Evolutionary conservation across 73 alveolate species (phyloP).

Genomic region (Tetrahymena elliotti): DNA sequence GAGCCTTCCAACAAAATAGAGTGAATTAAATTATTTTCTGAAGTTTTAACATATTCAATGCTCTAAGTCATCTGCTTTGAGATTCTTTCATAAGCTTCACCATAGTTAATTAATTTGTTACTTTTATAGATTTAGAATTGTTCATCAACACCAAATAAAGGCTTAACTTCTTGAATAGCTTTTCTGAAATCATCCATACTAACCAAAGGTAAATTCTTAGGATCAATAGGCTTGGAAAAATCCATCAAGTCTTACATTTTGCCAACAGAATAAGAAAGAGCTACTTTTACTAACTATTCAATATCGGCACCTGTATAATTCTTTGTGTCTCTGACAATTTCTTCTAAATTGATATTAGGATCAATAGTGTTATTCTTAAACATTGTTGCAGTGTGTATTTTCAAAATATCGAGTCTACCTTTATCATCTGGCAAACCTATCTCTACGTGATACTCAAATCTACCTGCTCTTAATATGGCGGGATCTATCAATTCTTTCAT

Average conservation of each 20-base stretch:
- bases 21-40: constrained; percentile 75
- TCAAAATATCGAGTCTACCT: constrained; percentile 94
- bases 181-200: constrained; percentile 76
- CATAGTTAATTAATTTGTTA: constrained; percentile 79
- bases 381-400: constrained; percentile 96
- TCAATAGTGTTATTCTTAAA: constrained; percentile 82
- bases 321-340: constrained; percentile 75
- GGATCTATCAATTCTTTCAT: constrained; percentile 99
- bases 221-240: not conserved
- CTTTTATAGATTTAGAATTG: constrained; percentile 73
- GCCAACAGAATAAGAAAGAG: constrained; percentile 77
- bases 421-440: constrained; percentile 97
- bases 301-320: constrained; percentile 98
- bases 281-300: constrained; percentile 89
- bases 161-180: constrained; percentile 93
- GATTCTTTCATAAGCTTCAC: constrained; percentile 46
- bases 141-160: constrained; percentile 94
- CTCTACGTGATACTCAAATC: constrained; percentile 99
- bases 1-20: constrained; percentile 90
- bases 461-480: constrained; percentile 99
- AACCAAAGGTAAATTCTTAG: constrained; percentile 37
- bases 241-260: not conserved
- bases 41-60: constrained; percentile 60
- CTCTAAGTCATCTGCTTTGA: not conserved
- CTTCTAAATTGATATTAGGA: constrained; percentile 72